These are phyloP conservation scores for Starmerella floricola DNA, from an alignment of 805 yeast genomes.

Conservation along the genomic window DNA sequence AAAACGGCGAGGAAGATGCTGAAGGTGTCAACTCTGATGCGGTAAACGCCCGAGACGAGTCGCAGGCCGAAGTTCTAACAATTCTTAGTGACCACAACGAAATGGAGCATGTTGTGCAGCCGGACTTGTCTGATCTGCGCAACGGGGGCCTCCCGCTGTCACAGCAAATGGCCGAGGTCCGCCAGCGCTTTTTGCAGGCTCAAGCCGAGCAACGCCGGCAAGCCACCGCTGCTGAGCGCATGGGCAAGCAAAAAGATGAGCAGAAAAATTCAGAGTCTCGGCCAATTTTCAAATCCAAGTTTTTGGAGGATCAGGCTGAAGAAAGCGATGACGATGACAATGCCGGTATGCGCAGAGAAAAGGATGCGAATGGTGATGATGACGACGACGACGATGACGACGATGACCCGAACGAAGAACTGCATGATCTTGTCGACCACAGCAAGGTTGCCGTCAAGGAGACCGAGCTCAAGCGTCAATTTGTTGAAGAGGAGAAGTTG, in stretches of 20 bases:
- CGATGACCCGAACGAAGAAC: slow-evolving; percentile 9
- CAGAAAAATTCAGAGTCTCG: not conserved
- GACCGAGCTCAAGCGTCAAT: slow-evolving; percentile 8
- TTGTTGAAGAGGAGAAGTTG: slow-evolving; percentile 16
- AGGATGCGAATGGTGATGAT: slow-evolving; percentile 8
- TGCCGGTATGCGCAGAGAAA: slow-evolving; percentile 6
- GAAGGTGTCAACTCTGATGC: not conserved
- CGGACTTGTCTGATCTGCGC: slow-evolving; percentile 10
- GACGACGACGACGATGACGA: slow-evolving; percentile 15
- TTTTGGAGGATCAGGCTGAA: slow-evolving; percentile 22
- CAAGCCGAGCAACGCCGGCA: slow-evolving; percentile 4
- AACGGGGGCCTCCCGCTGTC: slow-evolving; percentile 6
- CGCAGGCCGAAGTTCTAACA: slow-evolving; percentile 1
- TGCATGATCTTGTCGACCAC: slow-evolving; percentile 19
- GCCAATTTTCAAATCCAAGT: not conserved
- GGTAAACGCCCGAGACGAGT: not conserved
- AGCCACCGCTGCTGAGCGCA: not conserved
- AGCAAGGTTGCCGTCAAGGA: slow-evolving; percentile 3
- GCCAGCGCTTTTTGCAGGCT: slow-evolving; percentile 8
- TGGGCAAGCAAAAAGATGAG: too few species aligned
- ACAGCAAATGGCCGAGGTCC: slow-evolving; percentile 17
- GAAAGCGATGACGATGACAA: slow-evolving; percentile 23
- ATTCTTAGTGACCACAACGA: not conserved
- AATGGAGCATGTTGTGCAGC: slow-evolving; percentile 1
- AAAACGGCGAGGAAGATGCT: not conserved